phyloP scores from a whole-genome alignment of 352 stramenopile genomes.

The Pythium inflatum region DNA sequence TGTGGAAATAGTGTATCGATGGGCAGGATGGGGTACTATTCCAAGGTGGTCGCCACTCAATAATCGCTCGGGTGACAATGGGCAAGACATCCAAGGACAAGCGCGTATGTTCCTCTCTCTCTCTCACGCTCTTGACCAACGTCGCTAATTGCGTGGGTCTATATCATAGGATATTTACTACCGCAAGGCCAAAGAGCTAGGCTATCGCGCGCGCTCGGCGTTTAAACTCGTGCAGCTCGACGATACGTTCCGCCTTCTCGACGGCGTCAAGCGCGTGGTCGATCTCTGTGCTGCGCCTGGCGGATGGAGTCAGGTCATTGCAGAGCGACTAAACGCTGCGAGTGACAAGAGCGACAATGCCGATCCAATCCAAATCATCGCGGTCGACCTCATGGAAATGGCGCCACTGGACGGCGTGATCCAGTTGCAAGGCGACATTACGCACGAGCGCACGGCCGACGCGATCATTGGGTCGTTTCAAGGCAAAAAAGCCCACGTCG shows the following conservation, averaged over 20 bases:
- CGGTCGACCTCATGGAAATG: conserved; percentile 95
- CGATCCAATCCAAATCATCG: conserved; percentile 54
- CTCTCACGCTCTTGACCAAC: neutral
- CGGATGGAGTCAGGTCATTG: conserved; percentile 87
- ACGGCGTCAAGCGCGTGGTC: conserved; percentile 77
- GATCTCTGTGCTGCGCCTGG: conserved; percentile 85
- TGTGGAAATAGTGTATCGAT: conserved; percentile 15
- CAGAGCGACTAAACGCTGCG: no score
- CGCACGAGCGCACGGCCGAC: conserved; percentile 72
- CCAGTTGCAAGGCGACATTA: conserved; percentile 85
- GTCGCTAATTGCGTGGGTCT: neutral
- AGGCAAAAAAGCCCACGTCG: conserved; percentile 93
- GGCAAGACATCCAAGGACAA: conserved; percentile 92
- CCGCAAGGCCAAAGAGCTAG: conserved; percentile 91
- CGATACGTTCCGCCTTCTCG: conserved; percentile 96
- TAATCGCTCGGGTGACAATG: conserved; percentile 46
- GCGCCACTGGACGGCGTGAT: conserved; percentile 91
- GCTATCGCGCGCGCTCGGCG: conserved; percentile 96
- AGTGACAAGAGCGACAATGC: conserved; percentile 18
- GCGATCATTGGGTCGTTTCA: conserved; percentile 70
- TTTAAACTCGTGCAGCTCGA: conserved; percentile 99
- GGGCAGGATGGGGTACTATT: no score
- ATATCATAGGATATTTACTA: conserved; percentile 91
- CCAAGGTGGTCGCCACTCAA: neutral
- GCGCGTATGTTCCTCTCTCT: conserved; percentile 52